These are phyloP conservation scores for Solanum dulcamara DNA, from an alignment of 257 asterid species.

Conservation along the genomic window DNA sequence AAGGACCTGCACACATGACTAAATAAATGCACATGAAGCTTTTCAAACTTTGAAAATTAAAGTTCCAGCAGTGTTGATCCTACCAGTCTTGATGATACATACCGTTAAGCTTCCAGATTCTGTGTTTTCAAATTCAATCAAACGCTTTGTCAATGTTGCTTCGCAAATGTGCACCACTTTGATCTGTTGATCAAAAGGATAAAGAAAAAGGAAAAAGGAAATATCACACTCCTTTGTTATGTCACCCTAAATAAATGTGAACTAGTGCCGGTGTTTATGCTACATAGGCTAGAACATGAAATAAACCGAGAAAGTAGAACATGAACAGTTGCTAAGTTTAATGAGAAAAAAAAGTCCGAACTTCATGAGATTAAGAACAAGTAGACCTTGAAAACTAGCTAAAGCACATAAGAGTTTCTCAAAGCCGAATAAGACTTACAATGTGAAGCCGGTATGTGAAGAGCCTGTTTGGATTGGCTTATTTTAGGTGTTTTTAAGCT, in stretches of 20 bases:
- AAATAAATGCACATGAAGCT: neutral
- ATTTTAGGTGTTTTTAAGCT: neutral
- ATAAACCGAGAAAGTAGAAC: neutral
- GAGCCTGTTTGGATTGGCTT: neutral
- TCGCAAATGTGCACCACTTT: conserved; percentile 78
- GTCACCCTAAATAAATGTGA: neutral
- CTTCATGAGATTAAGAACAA: neutral
- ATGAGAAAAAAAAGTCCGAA: neutral
- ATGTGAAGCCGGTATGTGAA: neutral
- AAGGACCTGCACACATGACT: neutral
- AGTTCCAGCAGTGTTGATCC: neutral
- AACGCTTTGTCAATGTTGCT: conserved; percentile 72
- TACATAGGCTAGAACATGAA: neutral
- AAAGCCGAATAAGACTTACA: neutral
- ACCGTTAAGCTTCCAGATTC: conserved; percentile 84
- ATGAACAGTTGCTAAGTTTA: neutral
- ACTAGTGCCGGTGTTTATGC: neutral
- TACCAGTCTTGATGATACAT: conserved; percentile 7
- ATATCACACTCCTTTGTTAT: neutral
- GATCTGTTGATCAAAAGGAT: conserved; percentile 24
- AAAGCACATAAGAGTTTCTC: neutral
- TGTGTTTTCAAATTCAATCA: conserved; percentile 86
- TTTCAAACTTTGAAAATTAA: neutral
- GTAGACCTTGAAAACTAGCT: neutral
- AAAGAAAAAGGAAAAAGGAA: neutral